Conservation (phyloP, 129 eudicot genomes). For the Silybum marianum region DNA sequence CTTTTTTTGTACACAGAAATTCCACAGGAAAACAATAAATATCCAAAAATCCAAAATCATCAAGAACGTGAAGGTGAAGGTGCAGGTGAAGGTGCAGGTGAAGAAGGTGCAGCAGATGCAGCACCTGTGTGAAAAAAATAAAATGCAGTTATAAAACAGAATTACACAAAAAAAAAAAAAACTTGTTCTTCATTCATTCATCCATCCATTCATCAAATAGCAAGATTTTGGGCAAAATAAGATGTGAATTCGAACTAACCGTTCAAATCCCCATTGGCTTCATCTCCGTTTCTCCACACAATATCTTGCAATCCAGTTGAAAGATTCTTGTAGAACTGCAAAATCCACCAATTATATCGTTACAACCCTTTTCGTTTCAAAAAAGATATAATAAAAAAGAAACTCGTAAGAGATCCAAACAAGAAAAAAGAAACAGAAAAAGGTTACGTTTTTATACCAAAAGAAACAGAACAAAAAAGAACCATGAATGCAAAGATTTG, state of each 20-base stretch:
- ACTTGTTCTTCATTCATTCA: not conserved
- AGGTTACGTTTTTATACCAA: no score
- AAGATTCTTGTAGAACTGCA: slow-evolving; percentile 89
- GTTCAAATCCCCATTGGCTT: slow-evolving; percentile 47
- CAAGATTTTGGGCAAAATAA: not conserved
- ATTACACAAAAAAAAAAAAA: not conserved
- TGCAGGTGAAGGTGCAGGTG: not conserved
- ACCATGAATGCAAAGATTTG: not conserved
- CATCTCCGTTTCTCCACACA: slow-evolving; percentile 88
- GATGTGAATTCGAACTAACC: slow-evolving; percentile 28
- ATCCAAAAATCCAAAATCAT: not conserved
- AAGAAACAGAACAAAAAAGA: not conserved
- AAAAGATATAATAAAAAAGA: not conserved
- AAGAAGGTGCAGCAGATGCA: slow-evolving; percentile 13
- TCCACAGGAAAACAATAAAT: slow-evolving; percentile 8
- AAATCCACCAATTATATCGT: not conserved
- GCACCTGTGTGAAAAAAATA: slow-evolving; percentile 15
- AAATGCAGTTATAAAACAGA: not conserved
- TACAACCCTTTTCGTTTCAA: not conserved
- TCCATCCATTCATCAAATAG: not conserved
- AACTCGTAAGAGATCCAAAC: no score
- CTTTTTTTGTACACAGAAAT: slow-evolving; percentile 16
- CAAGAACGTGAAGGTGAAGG: not conserved
- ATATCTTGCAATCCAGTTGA: slow-evolving; percentile 93
- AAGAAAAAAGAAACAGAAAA: no score